Evolutionary conservation across 2,329 filamentous ascomycete species (phyloP).

Genomic region (Aspergillus brasiliensis): DNA sequence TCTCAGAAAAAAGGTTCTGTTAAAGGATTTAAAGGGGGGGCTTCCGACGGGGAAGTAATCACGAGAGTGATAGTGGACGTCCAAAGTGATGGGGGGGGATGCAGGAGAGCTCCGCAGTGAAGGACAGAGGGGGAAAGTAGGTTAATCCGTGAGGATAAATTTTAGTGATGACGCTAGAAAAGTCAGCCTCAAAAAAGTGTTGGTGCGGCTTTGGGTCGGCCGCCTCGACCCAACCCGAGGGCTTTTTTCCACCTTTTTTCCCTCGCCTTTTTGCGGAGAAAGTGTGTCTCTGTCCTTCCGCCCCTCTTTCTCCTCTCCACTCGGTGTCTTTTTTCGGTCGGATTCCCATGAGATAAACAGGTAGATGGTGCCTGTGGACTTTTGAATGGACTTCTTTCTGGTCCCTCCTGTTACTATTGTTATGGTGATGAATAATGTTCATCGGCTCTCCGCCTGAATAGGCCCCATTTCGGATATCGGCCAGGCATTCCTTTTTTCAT

Average conservation of each 20-base stretch:
- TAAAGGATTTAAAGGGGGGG: slow-evolving; percentile 17
- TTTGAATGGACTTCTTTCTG: neutral
- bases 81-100: slow-evolving; percentile 19
- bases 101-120: slow-evolving; percentile 29
- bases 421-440: neutral
- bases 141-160: slow-evolving; percentile 45
- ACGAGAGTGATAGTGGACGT: slow-evolving; percentile 19
- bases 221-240: slow-evolving; percentile 27
- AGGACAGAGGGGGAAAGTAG: slow-evolving; percentile 33
- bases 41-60: slow-evolving; percentile 25
- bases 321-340: neutral
- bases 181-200: slow-evolving; percentile 39
- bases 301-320: neutral
- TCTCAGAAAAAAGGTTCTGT: slow-evolving; percentile 34
- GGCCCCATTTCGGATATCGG: neutral
- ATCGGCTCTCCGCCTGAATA: neutral
- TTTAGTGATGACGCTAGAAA: slow-evolving; percentile 48
- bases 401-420: neutral
- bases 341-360: too few species aligned
- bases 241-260: slow-evolving; percentile 18
- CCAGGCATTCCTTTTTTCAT: neutral
- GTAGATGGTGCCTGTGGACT: neutral
- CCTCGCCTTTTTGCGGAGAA: slow-evolving; percentile 7
- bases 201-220: slow-evolving; percentile 26
- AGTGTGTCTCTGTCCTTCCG: neutral